phyloP scores from a whole-genome alignment of 2,329 filamentous ascomycete species.

The Zymoseptoria tritici region DNA sequence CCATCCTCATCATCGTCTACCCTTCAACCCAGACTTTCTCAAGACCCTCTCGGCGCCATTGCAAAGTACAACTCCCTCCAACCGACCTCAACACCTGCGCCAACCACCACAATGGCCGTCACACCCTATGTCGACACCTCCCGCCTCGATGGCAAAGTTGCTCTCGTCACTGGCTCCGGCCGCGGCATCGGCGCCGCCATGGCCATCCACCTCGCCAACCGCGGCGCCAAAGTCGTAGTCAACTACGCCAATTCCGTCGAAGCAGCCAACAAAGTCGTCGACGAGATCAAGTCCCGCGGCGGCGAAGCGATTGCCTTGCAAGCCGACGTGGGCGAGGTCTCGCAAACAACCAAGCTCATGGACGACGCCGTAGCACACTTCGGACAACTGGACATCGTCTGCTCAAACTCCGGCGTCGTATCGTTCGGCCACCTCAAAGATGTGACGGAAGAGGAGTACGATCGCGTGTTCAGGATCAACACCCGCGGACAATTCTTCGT shows the following conservation, averaged over 20 bases:
- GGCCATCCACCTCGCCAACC: slow-evolving; percentile 57
- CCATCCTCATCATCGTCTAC: not conserved
- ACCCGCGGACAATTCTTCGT: slow-evolving; percentile 59
- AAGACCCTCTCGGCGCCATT: slow-evolving; percentile 21
- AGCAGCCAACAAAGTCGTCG: slow-evolving; percentile 59
- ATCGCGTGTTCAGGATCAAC: slow-evolving; percentile 55
- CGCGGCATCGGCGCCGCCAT: slow-evolving; percentile 61
- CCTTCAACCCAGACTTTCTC: slow-evolving; percentile 13
- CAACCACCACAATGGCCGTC: slow-evolving; percentile 30
- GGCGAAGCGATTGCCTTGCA: slow-evolving; percentile 57
- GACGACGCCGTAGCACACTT: slow-evolving; percentile 55
- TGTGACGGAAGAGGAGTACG: slow-evolving; percentile 48
- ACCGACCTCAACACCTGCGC: slow-evolving; percentile 10
- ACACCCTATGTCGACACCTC: slow-evolving; percentile 37
- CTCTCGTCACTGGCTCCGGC: slow-evolving; percentile 48
- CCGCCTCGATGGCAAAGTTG: slow-evolving; percentile 48
- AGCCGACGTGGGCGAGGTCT: slow-evolving; percentile 60
- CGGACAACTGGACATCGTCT: slow-evolving; percentile 62
- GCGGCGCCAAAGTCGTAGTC: slow-evolving; percentile 59
- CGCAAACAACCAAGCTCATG: slow-evolving; percentile 58
- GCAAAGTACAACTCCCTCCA: slow-evolving; percentile 18
- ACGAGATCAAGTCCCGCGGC: slow-evolving; percentile 57
- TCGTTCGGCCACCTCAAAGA: slow-evolving; percentile 48
- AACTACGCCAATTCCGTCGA: slow-evolving; percentile 61
- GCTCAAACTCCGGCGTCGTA: slow-evolving; percentile 58